phyloP scores from a whole-genome alignment of 495 filamentous ascomycete species.

The Pseudevernia furfuracea region DNA sequence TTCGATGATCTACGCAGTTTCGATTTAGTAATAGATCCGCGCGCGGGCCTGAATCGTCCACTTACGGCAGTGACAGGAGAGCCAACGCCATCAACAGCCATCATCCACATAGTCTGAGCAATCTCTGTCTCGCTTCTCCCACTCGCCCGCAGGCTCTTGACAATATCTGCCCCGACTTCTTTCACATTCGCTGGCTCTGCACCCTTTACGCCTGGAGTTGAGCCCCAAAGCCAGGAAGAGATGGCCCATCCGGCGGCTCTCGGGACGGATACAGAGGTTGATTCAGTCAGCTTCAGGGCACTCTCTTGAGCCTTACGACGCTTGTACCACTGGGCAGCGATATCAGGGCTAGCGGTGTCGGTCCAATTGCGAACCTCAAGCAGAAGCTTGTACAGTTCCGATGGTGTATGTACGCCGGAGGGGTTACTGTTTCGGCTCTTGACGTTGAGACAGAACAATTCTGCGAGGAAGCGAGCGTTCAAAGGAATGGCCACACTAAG shows the following conservation, averaged over 20 bases:
- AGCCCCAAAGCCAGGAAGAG: conserved; percentile 4
- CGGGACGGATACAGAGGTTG: background rate
- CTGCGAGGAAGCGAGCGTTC: conserved; percentile 23
- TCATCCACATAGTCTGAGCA: conserved; percentile 10
- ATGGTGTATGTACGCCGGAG: background rate
- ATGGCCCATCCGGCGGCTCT: background rate
- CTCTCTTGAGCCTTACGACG: conserved; percentile 14
- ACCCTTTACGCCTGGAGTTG: background rate
- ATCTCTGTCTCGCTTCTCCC: background rate
- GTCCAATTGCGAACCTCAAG: conserved; percentile 15
- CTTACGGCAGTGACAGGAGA: conserved; percentile 33
- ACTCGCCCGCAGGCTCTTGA: conserved; percentile 3
- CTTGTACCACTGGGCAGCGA: background rate
- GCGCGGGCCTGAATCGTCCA: too few relatives aligned
- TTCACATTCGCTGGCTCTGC: background rate
- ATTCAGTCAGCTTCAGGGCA: conserved; percentile 4
- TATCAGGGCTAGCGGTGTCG: conserved; percentile 4
- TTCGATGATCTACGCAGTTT: conserved; percentile 37
- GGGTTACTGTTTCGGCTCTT: background rate
- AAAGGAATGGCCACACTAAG: conserved; percentile 24
- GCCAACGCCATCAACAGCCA: conserved; percentile 33
- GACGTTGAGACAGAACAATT: conserved; percentile 25
- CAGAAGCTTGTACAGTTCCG: conserved; percentile 14
- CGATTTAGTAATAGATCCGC: too few relatives aligned
- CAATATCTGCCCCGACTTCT: background rate